Evolutionary conservation across 2,329 filamentous ascomycete species (phyloP).

Genomic region (Arthrobotrys sphaeroides): DNA sequence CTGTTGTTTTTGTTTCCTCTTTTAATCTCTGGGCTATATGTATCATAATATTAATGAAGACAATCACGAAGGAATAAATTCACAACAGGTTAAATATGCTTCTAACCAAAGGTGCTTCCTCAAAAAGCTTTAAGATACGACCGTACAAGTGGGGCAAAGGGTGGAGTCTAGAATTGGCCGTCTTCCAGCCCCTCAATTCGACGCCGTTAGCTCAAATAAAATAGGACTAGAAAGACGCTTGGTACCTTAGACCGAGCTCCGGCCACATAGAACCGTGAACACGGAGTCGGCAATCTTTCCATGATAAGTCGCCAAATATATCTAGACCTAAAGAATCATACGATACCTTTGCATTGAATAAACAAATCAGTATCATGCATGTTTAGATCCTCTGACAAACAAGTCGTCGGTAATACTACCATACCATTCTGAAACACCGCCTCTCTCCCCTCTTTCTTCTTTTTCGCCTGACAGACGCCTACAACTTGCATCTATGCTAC

Average conservation of each 20-base stretch:
- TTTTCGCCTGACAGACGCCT: not conserved
- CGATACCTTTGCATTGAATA: too few relatives aligned
- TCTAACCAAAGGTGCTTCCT: not conserved
- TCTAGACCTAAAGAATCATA: too few relatives aligned
- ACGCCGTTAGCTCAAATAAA: not conserved
- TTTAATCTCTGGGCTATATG: not conserved
- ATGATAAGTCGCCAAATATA: too few relatives aligned
- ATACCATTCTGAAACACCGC: not conserved
- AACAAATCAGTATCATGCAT: not conserved
- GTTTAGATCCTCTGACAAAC: not conserved
- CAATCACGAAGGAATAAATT: not conserved
- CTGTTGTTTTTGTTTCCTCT: not conserved
- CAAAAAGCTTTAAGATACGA: not conserved
- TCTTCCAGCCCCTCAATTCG: not conserved
- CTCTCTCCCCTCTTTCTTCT: too few relatives aligned
- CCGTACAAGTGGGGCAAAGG: not conserved
- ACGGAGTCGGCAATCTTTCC: too few relatives aligned
- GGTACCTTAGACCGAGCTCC: not conserved
- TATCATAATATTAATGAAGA: slow-evolving; percentile 22
- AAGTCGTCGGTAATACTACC: too few relatives aligned
- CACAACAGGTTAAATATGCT: not conserved
- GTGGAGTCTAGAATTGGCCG: not conserved
- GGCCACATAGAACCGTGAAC: not conserved
- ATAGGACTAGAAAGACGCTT: not conserved
- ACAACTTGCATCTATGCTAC: not conserved